phyloP scores from a whole-genome alignment of 2,329 filamentous ascomycete genomes.

The Juglanconis oblonga region DNA sequence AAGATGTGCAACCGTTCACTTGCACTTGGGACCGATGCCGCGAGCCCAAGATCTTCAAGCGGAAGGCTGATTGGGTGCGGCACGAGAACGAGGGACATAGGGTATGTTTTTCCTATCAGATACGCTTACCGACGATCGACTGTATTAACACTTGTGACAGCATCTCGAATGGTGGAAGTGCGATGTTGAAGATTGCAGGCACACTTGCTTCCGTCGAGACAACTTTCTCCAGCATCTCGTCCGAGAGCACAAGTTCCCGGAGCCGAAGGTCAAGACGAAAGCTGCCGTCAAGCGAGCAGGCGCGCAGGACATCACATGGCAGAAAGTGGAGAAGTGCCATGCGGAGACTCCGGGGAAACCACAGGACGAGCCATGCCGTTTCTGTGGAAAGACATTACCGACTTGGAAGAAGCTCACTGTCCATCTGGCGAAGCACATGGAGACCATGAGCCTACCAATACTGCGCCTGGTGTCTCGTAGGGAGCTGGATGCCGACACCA shows the following conservation, averaged over 20 bases:
- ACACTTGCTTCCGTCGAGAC: conserved; percentile 82
- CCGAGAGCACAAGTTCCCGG: conserved; percentile 81
- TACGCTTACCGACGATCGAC: too few relatives aligned
- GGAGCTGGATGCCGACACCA: conserved; percentile 55
- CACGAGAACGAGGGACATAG: conserved; percentile 91
- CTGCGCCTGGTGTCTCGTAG: conserved; percentile 53
- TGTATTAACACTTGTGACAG: conserved; percentile 7
- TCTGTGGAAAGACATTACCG: conserved; percentile 76
- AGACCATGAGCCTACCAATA: conserved; percentile 82
- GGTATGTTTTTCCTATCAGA: conserved; percentile 1
- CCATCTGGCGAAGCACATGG: conserved; percentile 94
- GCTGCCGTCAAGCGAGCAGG: conserved; percentile 60
- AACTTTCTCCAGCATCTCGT: conserved; percentile 93
- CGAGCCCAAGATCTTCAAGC: conserved; percentile 88
- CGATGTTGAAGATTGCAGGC: conserved; percentile 74
- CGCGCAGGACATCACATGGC: conserved; percentile 65
- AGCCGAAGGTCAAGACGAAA: conserved; percentile 78
- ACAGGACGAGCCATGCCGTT: conserved; percentile 77
- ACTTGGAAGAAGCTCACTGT: conserved; percentile 93
- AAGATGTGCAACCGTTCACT: conserved; percentile 89
- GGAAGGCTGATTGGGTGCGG: conserved; percentile 92
- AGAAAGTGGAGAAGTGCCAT: conserved; percentile 75
- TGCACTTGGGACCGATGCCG: conserved; percentile 83
- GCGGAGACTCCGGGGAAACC: conserved; percentile 63
- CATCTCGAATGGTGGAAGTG: conserved; percentile 92